Evolutionary conservation across 169 alveolate genomes (phyloP), one percentile per base, ranked within the genome.

Genomic region (Cryptosporidium muris): DNA sequence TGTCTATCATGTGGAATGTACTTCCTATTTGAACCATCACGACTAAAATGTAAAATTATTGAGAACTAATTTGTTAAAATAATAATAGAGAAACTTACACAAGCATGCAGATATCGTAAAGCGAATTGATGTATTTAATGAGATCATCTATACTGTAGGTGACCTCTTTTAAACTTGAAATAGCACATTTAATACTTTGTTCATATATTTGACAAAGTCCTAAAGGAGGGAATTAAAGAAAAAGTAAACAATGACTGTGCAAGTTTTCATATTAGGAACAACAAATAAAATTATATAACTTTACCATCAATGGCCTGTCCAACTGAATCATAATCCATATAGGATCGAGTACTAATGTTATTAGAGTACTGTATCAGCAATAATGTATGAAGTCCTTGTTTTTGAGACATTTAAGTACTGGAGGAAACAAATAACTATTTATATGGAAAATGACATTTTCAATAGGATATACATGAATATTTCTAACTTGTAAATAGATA

Each of bases 271-370:
- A 16, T 37, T 40, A 36, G 42, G 37, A 7, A 37, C 9, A 36
- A 45, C 12, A 16, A 16, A 4, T 34, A 5, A 47, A 25, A 25
- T 25, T 25, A 25, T 25, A 0, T 25, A 25, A 25, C 25, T 25
- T 56, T 74, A 74, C 85, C 85, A 48, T 74, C 74, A 38, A 74
- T 68, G 34, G 85, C 85, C 43, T 74, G 85, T 5, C 74, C 40
- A 47, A 74, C 63, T 4, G 85, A 74, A n/a, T 74, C 85, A 45
- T 74, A 74, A 43, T 74, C 85, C 85, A 74, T 74, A 74, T 74
- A 74, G 40, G 85, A 74, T 5, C 85, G 56, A 47, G 85, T 74
- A 51, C 85, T 74, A 7, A 74, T 74, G 12, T 74, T 62, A 40
- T 58, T 58, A 0, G 85, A 74, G 14, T 74, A 74, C 40, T 74